These are phyloP conservation scores for Exophiala spinifera DNA, from an alignment of 2,329 filamentous ascomycete species.

Conservation along the genomic window DNA sequence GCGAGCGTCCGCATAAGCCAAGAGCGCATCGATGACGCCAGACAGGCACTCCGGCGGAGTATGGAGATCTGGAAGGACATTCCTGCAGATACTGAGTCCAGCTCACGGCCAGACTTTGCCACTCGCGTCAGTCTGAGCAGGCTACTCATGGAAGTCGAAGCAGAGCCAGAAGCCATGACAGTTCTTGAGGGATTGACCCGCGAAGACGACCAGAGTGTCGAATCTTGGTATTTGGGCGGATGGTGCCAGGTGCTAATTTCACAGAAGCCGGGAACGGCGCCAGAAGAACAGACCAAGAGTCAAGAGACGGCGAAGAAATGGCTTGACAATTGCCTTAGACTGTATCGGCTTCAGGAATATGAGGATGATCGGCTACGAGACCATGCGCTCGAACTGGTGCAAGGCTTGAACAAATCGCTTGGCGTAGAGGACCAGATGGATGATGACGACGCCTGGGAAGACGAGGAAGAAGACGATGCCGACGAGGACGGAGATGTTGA, in stretches of 20 bases:
- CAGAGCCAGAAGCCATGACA: constrained; percentile 79
- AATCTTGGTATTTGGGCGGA: constrained; percentile 94
- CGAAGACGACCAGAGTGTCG: constrained; percentile 91
- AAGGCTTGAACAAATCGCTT: constrained; percentile 61
- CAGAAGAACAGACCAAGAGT: constrained; percentile 35
- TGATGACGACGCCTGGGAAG: constrained; percentile 56
- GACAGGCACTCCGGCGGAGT: constrained; percentile 72
- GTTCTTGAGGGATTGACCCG: constrained; percentile 78
- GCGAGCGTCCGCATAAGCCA: constrained; percentile 94
- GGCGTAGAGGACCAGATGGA: constrained; percentile 59
- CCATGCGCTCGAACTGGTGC: constrained; percentile 44
- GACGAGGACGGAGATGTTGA: constrained; percentile 39
- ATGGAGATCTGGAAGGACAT: constrained; percentile 80
- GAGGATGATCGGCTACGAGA: constrained; percentile 51
- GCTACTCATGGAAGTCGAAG: constrained; percentile 82
- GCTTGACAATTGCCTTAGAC: constrained; percentile 73
- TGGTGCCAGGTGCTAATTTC: constrained; percentile 79
- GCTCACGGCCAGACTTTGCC: constrained; percentile 77
- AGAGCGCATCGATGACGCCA: constrained; percentile 71
- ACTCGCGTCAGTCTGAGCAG: constrained; percentile 79
- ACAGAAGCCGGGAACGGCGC: constrained; percentile 43
- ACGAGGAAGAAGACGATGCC: constrained; percentile 55
- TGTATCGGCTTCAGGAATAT: constrained; percentile 78
- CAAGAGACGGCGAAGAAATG: constrained; percentile 62
- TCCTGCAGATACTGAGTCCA: constrained; percentile 61